Evolutionary conservation across 345 rosid species (phyloP).

Genomic region (Moringa oleifera): DNA sequence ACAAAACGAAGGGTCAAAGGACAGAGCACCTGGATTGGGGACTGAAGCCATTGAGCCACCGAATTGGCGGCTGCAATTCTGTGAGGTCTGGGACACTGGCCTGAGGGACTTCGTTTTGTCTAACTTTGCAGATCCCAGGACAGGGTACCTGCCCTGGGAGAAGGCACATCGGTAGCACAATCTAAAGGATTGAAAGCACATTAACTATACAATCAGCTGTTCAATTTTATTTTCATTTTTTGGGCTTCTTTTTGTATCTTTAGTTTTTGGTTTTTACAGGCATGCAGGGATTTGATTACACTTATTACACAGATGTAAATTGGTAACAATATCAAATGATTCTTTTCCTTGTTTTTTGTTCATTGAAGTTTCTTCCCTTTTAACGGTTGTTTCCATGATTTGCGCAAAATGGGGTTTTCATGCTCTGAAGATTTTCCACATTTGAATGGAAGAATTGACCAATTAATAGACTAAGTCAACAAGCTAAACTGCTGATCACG

Average conservation of each 20-base stretch:
- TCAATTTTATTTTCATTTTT: slow-evolving; percentile 21
- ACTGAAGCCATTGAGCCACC: slow-evolving; percentile 82
- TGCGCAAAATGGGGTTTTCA: too few relatives aligned
- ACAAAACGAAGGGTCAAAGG: slow-evolving; percentile 86
- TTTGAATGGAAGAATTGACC: neutral
- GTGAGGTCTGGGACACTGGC: slow-evolving; percentile 96
- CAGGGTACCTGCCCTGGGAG: slow-evolving; percentile 82
- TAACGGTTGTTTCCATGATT: neutral
- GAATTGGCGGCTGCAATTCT: slow-evolving; percentile 73
- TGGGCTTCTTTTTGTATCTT: slow-evolving; percentile 5
- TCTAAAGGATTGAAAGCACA: slow-evolving; percentile 12
- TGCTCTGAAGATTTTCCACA: neutral
- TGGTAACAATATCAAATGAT: slow-evolving; percentile 25
- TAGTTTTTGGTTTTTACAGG: slow-evolving; percentile 11
- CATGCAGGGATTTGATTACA: slow-evolving; percentile 21
- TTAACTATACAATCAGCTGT: slow-evolving; percentile 17
- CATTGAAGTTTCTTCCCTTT: neutral
- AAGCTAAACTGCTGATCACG: too few relatives aligned
- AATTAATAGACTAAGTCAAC: neutral
- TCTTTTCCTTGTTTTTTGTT: slow-evolving; percentile 7
- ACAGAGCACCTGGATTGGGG: slow-evolving; percentile 92
- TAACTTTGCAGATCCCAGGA: slow-evolving; percentile 61
- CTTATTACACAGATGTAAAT: slow-evolving; percentile 36
- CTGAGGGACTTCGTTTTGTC: slow-evolving; percentile 74
- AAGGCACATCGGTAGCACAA: slow-evolving; percentile 27